These are phyloP conservation scores for Neonectria ditissima DNA, from an alignment of 2,329 filamentous ascomycete species.

Conservation along the genomic window DNA sequence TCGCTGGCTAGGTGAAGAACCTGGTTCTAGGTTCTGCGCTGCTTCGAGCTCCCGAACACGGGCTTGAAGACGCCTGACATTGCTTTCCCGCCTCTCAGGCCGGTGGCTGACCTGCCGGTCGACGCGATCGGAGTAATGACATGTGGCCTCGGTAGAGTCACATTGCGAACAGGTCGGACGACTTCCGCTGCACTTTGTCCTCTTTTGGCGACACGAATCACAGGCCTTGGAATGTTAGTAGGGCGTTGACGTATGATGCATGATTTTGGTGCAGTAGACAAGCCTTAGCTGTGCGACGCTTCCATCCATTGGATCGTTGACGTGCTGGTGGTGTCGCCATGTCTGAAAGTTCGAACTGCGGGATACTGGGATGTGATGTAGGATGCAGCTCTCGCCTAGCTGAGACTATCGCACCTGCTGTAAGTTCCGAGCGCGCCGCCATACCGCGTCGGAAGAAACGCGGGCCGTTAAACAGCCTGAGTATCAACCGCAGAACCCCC, in stretches of 20 bases:
- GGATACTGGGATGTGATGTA: background rate
- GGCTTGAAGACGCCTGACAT: slow-evolving; percentile 1
- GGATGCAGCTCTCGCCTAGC: background rate
- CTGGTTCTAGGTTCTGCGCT: background rate
- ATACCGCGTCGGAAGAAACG: background rate
- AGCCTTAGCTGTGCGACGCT: slow-evolving; percentile 19
- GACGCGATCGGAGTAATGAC: slow-evolving; percentile 16
- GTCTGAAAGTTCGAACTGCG: background rate
- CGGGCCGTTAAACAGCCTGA: background rate
- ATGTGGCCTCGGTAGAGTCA: background rate
- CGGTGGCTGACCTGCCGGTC: background rate
- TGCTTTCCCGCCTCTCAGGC: slow-evolving; percentile 1
- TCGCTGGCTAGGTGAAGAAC: background rate
- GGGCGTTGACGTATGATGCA: background rate
- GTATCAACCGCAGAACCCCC: too few relatives aligned
- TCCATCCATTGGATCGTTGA: slow-evolving; percentile 14
- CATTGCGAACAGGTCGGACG: slow-evolving; percentile 13
- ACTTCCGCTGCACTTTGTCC: slow-evolving; percentile 14
- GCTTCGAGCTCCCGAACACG: slow-evolving; percentile 7
- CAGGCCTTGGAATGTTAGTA: slow-evolving; percentile 11
- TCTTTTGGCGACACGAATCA: slow-evolving; percentile 17
- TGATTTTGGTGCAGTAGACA: background rate
- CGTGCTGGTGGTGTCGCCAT: slow-evolving; percentile 10
- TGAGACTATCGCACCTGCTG: background rate
- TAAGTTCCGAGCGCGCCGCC: background rate